Conservation (phyloP, 2,329 filamentous ascomycete species). For the Penicillium brasilianum region DNA sequence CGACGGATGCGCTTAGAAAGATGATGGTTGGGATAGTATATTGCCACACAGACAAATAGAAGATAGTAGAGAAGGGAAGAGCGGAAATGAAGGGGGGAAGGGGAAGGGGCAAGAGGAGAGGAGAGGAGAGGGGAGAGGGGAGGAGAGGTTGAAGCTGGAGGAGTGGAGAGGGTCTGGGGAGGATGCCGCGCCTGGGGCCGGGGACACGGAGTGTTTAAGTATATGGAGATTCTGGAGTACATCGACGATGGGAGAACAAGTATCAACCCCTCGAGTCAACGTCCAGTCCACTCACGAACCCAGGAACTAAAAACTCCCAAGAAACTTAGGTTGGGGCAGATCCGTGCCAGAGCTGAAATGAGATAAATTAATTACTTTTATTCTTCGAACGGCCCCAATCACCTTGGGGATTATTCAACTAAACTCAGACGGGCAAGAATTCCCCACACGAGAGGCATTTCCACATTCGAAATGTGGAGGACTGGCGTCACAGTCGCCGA, state of each 20-base stretch:
- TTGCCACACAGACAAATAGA: slow-evolving; percentile 2
- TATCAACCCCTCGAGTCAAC: neutral
- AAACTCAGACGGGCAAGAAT: slow-evolving; percentile 13
- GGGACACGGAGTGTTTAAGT: slow-evolving; percentile 41
- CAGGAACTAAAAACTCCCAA: neutral
- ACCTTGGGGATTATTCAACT: slow-evolving; percentile 14
- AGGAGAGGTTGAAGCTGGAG: slow-evolving; percentile 10
- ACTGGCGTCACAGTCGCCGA: slow-evolving; percentile 13
- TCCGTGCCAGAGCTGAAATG: slow-evolving; percentile 13
- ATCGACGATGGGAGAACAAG: neutral
- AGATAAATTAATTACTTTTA: neutral
- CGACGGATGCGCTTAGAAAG: slow-evolving; percentile 11
- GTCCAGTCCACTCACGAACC: neutral
- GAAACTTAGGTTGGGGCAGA: slow-evolving; percentile 21
- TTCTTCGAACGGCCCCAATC: slow-evolving; percentile 10
- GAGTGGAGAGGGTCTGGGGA: slow-evolving; percentile 34
- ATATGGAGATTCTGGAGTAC: slow-evolving; percentile 11
- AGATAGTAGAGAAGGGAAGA: neutral
- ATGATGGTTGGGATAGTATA: neutral
- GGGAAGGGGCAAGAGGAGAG: too few relatives aligned
- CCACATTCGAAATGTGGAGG: slow-evolving; percentile 21
- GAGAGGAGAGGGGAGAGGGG: slow-evolving; percentile 3
- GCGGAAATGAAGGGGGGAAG: slow-evolving; percentile 7
- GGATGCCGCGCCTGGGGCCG: slow-evolving; percentile 29
- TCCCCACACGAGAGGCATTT: slow-evolving; percentile 33